Conservation (phyloP, 1,284 basidiomycete genomes). For the Melampsora abietis-canadensis region DNA sequence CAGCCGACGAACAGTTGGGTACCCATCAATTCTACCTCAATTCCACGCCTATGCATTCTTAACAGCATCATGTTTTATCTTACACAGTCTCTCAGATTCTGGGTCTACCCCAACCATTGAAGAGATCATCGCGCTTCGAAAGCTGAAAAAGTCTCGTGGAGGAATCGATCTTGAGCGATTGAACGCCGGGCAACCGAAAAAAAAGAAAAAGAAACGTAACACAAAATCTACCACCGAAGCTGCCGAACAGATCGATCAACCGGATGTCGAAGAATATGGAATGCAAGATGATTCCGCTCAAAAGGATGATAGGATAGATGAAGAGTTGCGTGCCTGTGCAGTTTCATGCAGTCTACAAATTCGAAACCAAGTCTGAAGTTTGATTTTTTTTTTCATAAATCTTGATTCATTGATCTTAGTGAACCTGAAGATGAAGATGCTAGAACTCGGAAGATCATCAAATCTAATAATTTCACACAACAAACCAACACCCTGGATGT, state of each 20-base stretch:
- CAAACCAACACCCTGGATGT: conserved; percentile 94
- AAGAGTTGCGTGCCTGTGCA: conserved; percentile 58
- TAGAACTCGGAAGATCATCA: conserved; percentile 63
- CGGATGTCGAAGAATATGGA: conserved; percentile 27
- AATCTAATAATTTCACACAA: conserved; percentile 89
- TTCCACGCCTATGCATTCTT: background rate
- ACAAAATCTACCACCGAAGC: conserved; percentile 46
- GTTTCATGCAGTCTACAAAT: conserved; percentile 47
- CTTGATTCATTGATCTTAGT: conserved; percentile 9
- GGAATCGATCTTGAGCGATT: conserved; percentile 84
- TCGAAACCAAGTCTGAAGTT: background rate
- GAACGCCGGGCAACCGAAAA: conserved; percentile 74
- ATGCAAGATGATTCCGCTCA: conserved; percentile 59
- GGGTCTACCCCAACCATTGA: conserved; percentile 58
- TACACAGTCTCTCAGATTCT: background rate
- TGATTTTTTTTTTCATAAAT: background rate
- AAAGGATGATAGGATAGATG: conserved; percentile 55
- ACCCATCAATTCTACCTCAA: background rate
- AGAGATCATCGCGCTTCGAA: conserved; percentile 79
- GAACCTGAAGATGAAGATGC: conserved; percentile 33
- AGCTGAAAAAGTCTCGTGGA: conserved; percentile 66
- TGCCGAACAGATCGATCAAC: conserved; percentile 43
- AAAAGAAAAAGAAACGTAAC: conserved; percentile 61
- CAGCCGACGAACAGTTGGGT: conserved; percentile 3
- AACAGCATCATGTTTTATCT: background rate